Conservation (phyloP, 176 grass and related monocot genomes). For the Miscanthus lutarioriparius region DNA sequence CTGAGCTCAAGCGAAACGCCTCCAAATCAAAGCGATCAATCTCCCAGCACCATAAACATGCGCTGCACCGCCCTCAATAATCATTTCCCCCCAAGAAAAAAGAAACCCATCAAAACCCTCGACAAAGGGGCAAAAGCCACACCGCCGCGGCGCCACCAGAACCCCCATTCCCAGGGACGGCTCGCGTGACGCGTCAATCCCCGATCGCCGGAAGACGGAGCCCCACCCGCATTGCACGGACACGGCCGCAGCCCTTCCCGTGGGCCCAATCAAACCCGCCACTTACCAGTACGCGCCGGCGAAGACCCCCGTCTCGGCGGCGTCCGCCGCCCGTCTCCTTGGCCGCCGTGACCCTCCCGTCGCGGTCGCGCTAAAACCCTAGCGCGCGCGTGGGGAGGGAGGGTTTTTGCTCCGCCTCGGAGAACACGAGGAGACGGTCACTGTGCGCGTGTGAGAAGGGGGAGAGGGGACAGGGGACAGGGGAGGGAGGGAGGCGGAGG, state of each 20-base stretch:
- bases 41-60: not conserved
- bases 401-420: not conserved
- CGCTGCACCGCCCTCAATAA: not conserved
- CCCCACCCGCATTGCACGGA: slow-evolving; percentile 4
- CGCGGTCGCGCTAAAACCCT: slow-evolving; percentile 18
- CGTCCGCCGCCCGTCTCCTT: not conserved
- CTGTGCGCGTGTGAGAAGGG: not conserved
- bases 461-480: no score
- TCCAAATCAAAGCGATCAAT: not conserved
- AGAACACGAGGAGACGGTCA: not conserved
- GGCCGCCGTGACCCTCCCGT: not conserved
- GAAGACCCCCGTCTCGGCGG: not conserved
- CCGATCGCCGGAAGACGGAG: not conserved
- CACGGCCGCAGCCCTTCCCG: not conserved
- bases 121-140: not conserved
- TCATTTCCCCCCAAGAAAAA: not conserved
- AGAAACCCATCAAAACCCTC: not conserved
- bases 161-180: not conserved
- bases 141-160: not conserved
- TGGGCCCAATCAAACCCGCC: not conserved
- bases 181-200: not conserved
- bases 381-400: not conserved
- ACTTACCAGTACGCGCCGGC: slow-evolving; percentile 1
- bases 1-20: no score
- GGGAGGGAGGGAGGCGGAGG: not conserved